Percentiles rank a stretch among this genome's conserved stretches.
Conservation (phyloP, 2,329 filamentous ascomycete genomes). For the Paecilomyces variotii region DNA sequence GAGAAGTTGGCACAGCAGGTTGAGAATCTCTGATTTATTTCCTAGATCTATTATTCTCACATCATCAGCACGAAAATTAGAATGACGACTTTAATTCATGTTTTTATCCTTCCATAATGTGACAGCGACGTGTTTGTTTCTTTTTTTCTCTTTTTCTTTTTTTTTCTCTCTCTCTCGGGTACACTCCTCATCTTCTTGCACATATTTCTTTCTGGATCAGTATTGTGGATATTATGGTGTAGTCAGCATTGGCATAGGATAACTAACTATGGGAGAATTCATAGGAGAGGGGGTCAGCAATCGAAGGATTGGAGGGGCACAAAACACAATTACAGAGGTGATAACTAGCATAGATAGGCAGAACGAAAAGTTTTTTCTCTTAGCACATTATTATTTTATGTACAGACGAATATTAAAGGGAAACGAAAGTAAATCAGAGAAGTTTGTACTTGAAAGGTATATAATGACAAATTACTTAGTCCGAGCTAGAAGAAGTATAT, state of each 20-base stretch:
- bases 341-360: no score
- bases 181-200: not conserved
- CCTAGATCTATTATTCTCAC: not conserved
- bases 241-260: not conserved
- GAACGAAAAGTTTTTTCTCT: no score
- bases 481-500: no score
- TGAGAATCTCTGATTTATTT: constrained; percentile 17
- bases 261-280: not conserved
- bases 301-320: no score
- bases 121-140: not conserved
- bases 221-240: not conserved
- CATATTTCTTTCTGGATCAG: not conserved
- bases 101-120: not conserved
- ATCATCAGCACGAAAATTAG: not conserved
- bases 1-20: constrained; percentile 31
- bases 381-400: no score
- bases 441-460: no score
- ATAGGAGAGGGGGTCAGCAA: no score
- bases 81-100: not conserved
- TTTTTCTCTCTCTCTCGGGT: not conserved
- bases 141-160: not conserved
- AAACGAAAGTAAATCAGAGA: no score
- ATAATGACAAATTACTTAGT: no score
- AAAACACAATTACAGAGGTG: no score
- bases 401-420: no score